Evolutionary conservation across 2,329 filamentous ascomycete species (phyloP).

Genomic region (Colletotrichum filicis): DNA sequence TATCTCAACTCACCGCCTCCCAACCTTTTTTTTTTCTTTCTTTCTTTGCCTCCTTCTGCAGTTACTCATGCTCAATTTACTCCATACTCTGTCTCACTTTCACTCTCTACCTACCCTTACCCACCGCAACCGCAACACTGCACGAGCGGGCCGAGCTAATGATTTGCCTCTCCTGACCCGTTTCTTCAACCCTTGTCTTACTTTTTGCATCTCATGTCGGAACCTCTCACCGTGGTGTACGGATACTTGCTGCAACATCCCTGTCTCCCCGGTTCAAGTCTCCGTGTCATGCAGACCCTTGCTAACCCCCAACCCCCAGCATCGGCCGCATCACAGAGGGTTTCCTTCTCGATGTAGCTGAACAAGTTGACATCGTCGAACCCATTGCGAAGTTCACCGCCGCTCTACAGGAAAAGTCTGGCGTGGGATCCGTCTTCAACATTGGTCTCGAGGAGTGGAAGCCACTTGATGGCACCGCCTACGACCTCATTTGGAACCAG

Average conservation of each 20-base stretch:
- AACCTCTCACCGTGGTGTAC: constrained; percentile 27
- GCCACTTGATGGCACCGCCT: constrained; percentile 58
- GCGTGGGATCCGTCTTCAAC: constrained; percentile 73
- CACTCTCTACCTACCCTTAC: constrained; percentile 18
- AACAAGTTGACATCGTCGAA: constrained; percentile 84
- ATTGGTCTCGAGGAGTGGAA: constrained; percentile 80
- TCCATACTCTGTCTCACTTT: constrained; percentile 18
- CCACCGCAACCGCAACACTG: constrained; percentile 17
- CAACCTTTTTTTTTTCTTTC: not conserved
- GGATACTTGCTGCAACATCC: constrained; percentile 14
- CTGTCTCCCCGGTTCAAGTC: constrained; percentile 27
- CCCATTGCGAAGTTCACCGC: constrained; percentile 85
- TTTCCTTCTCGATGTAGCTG: constrained; percentile 76
- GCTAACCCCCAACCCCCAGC: constrained; percentile 50
- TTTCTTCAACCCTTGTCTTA: not conserved
- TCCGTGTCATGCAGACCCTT: constrained; percentile 12
- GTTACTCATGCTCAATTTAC: constrained; percentile 14
- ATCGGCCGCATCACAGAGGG: constrained; percentile 87
- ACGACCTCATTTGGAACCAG: constrained; percentile 89
- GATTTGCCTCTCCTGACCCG: constrained; percentile 12
- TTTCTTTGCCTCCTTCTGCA: not conserved
- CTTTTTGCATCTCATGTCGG: constrained; percentile 14
- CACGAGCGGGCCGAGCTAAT: constrained; percentile 18
- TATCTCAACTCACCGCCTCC: constrained; percentile 25
- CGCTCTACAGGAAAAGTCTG: constrained; percentile 65